Conservation (phyloP, 2,329 filamentous ascomycete species). For the Colletotrichum liriopes region DNA sequence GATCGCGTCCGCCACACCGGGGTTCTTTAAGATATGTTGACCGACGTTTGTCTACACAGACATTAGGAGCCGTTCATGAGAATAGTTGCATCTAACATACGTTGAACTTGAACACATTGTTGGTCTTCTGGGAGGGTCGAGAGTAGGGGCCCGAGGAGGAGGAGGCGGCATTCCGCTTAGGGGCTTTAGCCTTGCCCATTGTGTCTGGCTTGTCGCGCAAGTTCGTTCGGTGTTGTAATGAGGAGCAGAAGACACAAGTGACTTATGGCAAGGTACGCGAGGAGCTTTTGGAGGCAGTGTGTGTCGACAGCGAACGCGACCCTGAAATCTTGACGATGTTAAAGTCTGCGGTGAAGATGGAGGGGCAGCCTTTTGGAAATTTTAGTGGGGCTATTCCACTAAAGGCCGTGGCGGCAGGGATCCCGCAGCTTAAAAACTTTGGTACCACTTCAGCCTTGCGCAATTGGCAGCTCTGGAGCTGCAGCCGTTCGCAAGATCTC, state of each 20-base stretch:
- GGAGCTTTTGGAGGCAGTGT: not conserved
- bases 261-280: not conserved
- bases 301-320: conserved; percentile 2
- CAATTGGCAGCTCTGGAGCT: conserved; percentile 15
- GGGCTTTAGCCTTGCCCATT: conserved; percentile 70
- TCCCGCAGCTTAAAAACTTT: conserved; percentile 40
- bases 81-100: conserved; percentile 66
- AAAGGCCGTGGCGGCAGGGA: conserved; percentile 34
- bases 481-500: conserved; percentile 12
- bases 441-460: conserved; percentile 44
- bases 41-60: conserved; percentile 39
- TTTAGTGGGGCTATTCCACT: conserved; percentile 40
- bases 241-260: too few relatives aligned
- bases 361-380: conserved; percentile 44
- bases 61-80: conserved; percentile 21
- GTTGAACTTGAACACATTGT: conserved; percentile 98
- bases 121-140: conserved; percentile 53
- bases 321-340: conserved; percentile 29
- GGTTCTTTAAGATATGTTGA: conserved; percentile 92
- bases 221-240: not conserved
- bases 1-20: conserved; percentile 83
- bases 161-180: conserved; percentile 66
- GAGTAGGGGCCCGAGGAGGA: conserved; percentile 46
- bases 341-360: conserved; percentile 43
- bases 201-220: conserved; percentile 11